Base-by-base conservation (phyloP, 352 stramenopile genomes). In the Globisporangium sylvaticum region DNA sequence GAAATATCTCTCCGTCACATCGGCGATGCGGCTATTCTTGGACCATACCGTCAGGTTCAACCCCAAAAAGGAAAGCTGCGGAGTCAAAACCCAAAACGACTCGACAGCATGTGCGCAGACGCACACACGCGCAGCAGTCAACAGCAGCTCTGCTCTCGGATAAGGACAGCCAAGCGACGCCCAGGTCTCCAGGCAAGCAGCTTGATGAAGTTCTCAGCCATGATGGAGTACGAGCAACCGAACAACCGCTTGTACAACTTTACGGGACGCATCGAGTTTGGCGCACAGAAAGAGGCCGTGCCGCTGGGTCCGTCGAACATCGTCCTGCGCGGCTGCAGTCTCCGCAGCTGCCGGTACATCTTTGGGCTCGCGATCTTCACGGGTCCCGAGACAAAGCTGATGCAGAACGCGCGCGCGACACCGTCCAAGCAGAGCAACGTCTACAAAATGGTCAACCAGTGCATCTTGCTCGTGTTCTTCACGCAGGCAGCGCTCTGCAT, bases 321-420 rank as follows among this genome's bases (percentile, higher is more conserved):
- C 52, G 83, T 98, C 58, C 68, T 97, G 34, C 87, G 91, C 3
- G 92, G 91, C 1, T 96, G 84, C 57, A 85, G 78, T 32, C 69
- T 91, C 3, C 79, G 81, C 4, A 75, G 78, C 0, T 89, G 79
- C 57, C 54, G 72, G n/a, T 90, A 79, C 61, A 79, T 90, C 31
- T 84, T 83, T 31, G 81, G 81, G 0, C 29, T 98, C 20, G 94
- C 92, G 25, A 81, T 97, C 22, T 98, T 98, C 74, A 96, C 94
- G 1, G 93, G 94, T 0, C 60, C 71, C 1, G 91, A 98, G 58
- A 97, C 92, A 24, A 97, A 97, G 67, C 59, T 92, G 9, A 88
- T 92, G 79, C 82, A 92, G 59, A 92, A 91, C 61, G 75, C 84
- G 15, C 81, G 83, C 25, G 62, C 76, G 6, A 85, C 81, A 12